phyloP scores from a whole-genome alignment of 352 stramenopile species.

The Plasmopara viticola region DNA sequence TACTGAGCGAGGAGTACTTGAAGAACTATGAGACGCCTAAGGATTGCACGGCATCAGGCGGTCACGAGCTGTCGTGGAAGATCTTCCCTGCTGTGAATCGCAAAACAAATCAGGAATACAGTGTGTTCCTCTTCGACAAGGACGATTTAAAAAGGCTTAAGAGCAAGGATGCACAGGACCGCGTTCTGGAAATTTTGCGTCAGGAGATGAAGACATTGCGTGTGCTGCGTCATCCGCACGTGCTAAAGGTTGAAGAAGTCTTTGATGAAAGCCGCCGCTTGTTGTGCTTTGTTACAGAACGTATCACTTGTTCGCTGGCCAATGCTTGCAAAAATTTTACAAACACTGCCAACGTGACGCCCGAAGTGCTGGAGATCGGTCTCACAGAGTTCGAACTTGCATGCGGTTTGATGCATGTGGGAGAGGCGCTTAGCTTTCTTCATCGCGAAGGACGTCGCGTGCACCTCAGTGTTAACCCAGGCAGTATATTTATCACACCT shows the following conservation, averaged over 20 bases:
- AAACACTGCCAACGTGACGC: constrained; percentile 80
- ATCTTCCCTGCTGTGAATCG: constrained; percentile 77
- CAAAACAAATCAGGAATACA: constrained; percentile 77
- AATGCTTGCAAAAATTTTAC: constrained; percentile 88
- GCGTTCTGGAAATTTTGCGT: constrained; percentile 80
- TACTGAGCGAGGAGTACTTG: constrained; percentile 77
- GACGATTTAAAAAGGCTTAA: constrained; percentile 79
- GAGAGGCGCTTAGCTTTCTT: constrained; percentile 86
- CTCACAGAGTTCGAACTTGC: constrained; percentile 85
- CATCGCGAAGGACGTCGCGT: constrained; percentile 85
- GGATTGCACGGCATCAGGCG: constrained; percentile 76
- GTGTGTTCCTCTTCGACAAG: constrained; percentile 85
- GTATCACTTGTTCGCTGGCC: constrained; percentile 84
- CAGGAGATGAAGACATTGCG: constrained; percentile 86
- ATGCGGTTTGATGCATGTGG: constrained; percentile 84
- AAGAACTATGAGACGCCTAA: constrained; percentile 85
- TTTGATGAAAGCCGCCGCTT: constrained; percentile 83
- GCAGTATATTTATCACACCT: constrained; percentile 88
- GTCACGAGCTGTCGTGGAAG: constrained; percentile 79
- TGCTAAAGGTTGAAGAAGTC: constrained; percentile 88
- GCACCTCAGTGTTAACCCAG: constrained; percentile 77
- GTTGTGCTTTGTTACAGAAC: constrained; percentile 87
- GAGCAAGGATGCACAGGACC: constrained; percentile 81
- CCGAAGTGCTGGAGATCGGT: constrained; percentile 82
- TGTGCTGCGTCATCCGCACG: constrained; percentile 79